Conservation (phyloP, 805 yeast species). For the Cyberlindnera bimundalis region DNA sequence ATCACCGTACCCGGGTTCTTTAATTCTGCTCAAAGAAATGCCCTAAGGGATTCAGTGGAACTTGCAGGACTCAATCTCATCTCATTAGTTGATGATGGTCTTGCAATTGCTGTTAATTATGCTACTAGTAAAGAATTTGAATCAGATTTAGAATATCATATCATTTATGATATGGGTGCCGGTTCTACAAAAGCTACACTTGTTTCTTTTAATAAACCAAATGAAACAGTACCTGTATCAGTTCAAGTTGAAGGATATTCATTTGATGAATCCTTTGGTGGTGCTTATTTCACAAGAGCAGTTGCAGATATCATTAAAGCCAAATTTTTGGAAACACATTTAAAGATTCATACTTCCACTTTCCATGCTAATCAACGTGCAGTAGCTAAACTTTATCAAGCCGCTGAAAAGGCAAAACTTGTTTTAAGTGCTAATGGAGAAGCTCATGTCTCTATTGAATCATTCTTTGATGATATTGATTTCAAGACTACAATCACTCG, state of each 20-base stretch:
- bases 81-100: slow-evolving; percentile 81
- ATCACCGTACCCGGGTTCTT: slow-evolving; percentile 77
- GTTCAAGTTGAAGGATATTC: slow-evolving; percentile 74
- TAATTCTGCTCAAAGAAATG: slow-evolving; percentile 59
- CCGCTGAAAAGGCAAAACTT: slow-evolving; percentile 85
- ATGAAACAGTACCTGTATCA: slow-evolving; percentile 37
- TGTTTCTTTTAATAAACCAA: slow-evolving; percentile 53
- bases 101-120: slow-evolving; percentile 85
- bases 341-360: slow-evolving; percentile 34
- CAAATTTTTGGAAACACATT: slow-evolving; percentile 50
- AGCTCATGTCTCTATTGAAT: slow-evolving; percentile 72
- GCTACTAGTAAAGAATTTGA: slow-evolving; percentile 53
- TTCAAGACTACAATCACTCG: slow-evolving; percentile 66
- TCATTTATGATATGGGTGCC: slow-evolving; percentile 90
- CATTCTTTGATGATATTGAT: slow-evolving; percentile 69
- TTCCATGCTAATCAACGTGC: slow-evolving; percentile 52
- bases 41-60: slow-evolving; percentile 68
- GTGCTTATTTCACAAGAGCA: slow-evolving; percentile 64
- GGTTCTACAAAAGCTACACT: slow-evolving; percentile 87
- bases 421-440: slow-evolving; percentile 87
- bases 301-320: slow-evolving; percentile 58
- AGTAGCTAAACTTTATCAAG: slow-evolving; percentile 64
- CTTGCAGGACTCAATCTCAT: slow-evolving; percentile 64
- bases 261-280: slow-evolving; percentile 66
- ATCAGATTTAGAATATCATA: slow-evolving; percentile 49